A percentile compares a stretch with the other conserved stretches of the same genome.
phyloP scores from a whole-genome alignment of 75 land plant genomes.

The Ceratopteris richardii region DNA sequence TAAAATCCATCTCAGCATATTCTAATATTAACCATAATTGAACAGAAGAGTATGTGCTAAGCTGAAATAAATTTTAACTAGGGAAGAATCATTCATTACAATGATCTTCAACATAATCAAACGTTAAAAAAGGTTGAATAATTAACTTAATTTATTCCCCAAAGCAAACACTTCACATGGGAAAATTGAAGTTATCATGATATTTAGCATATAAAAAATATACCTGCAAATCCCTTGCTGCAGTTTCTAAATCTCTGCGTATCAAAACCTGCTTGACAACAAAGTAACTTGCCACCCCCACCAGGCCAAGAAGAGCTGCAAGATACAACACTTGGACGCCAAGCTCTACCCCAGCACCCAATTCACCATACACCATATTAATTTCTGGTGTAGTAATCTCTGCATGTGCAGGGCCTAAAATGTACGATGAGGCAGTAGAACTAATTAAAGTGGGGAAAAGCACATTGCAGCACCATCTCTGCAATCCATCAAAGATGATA shows the following conservation, averaged over 20 bases:
- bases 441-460: background rate
- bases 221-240: slow-evolving; percentile 96
- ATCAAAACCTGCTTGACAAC: slow-evolving; percentile 92
- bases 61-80: too few species aligned
- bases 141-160: too few species aligned
- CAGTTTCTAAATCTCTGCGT: slow-evolving; percentile 84
- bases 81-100: too few species aligned
- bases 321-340: slow-evolving; percentile 86
- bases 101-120: too few species aligned
- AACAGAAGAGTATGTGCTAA: too few species aligned
- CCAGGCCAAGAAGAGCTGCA: slow-evolving; percentile 66
- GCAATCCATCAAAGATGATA: background rate
- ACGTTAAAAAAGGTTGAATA: too few species aligned
- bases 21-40: too few species aligned
- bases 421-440: background rate
- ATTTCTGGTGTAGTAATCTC: slow-evolving; percentile 29
- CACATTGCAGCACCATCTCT: background rate
- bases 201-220: too few species aligned
- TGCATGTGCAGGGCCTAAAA: slow-evolving; percentile 25
- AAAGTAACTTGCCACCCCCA: slow-evolving; percentile 79
- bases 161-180: too few species aligned
- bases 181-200: too few species aligned
- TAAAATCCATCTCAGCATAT: too few species aligned
- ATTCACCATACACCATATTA: slow-evolving; percentile 53
- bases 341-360: slow-evolving; percentile 63